Conservation (phyloP, 164 flowering plant species). For the Sextonia rubra region DNA sequence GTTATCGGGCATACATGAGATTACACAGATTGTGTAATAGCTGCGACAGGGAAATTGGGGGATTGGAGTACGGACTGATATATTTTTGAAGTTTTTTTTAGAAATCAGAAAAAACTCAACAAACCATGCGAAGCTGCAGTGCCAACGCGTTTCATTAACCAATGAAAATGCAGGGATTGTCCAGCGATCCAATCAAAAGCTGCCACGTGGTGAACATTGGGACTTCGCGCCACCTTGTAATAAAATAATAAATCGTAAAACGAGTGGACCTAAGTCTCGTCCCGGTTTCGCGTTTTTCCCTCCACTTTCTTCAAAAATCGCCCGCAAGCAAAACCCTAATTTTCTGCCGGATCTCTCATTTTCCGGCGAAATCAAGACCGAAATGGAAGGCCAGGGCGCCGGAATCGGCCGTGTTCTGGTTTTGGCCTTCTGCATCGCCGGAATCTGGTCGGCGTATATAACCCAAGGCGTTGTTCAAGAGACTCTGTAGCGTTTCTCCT, state of each 20-base stretch:
- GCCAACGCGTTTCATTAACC: conserved; percentile 11
- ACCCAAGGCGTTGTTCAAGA: conserved; percentile 94
- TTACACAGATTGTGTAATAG: too few species aligned
- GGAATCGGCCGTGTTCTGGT: conserved; percentile 72
- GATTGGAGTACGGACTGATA: too few species aligned
- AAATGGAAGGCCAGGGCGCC: conserved; percentile 73
- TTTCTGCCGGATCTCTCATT: conserved; percentile 11
- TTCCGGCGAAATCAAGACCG: conserved; percentile 20
- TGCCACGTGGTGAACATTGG: conserved; percentile 11
- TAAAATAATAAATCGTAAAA: not conserved
- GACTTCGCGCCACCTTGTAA: not conserved
- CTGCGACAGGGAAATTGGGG: too few species aligned
- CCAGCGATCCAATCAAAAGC: conserved; percentile 5
- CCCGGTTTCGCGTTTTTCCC: not conserved
- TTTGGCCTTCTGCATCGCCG: conserved; percentile 74
- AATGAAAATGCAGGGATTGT: conserved; percentile 8
- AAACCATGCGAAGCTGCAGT: not conserved
- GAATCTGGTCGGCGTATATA: conserved; percentile 94
- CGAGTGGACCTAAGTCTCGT: not conserved
- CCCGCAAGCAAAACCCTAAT: not conserved
- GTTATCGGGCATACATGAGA: too few species aligned
- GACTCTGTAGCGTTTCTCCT: conserved; percentile 52
- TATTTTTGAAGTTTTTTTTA: too few species aligned
- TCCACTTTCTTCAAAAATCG: not conserved
- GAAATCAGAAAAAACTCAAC: too few species aligned